Evolutionary conservation across 805 yeast species (phyloP), one percentile per base, ranked within the genome.

Genomic region (Wickerhamomyces chaumierensis): DNA sequence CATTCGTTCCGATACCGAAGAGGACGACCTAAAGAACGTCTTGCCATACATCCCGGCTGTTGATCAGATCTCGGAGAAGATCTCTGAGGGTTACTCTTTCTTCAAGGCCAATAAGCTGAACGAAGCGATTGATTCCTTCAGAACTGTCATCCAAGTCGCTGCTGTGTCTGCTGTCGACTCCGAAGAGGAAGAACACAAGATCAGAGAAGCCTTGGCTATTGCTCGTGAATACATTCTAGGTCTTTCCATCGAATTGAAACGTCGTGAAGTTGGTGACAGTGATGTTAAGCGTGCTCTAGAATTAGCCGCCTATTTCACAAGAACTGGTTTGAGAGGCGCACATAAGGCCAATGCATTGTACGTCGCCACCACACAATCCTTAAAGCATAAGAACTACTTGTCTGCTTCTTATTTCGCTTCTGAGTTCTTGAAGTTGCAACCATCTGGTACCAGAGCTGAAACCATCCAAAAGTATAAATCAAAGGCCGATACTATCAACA

Each of bases 251-350:
- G 99, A 92, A 61, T 69, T 90, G 46, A 73, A 73, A 40, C 88
- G 99, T 62, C 86, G 97, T 62, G 57, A 81, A 11, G 62, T 94
- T 42, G 84, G 81, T 25, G 68, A 78, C 11, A 71, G 71, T 23
- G 78, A 79, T 43, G 67, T 81, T 39, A 81, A 86, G 60, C 81
- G 97, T 46, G 88, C 86, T 60, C 69, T 92, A 55, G 97, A 92
- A 61, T 67, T 92, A 48, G 97, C 98, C 5, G 94, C 97, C 1
- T 90, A 90, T 62, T 94, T 92, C 68, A 86, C 98, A 13, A 78
- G 75, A 55, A 80, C 88, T 20, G 74, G 81, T 47, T 71, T 92
- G 49, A 85, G 81, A 46, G 78, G 83, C 28, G 80, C 81, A 7
- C 98, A 92, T 61, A 75, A 81, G 42, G 75, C 81, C 39, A 81